Evolutionary conservation across 202 grass and related monocot genomes (phyloP).

Genomic region (Carex arenaria): DNA sequence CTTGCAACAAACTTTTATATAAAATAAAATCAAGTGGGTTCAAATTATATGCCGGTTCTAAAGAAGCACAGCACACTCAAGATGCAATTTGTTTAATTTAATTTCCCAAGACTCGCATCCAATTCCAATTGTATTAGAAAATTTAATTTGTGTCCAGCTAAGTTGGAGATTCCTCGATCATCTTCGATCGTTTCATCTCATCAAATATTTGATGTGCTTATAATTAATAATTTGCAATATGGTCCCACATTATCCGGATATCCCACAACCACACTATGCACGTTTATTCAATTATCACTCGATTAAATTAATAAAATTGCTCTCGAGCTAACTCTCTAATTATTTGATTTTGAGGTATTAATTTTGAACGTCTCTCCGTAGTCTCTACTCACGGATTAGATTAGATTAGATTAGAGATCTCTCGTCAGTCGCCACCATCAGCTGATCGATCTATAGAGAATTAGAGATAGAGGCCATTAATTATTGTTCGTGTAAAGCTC

Average conservation of each 20-base stretch:
- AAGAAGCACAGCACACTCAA: neutral
- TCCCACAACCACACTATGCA: neutral
- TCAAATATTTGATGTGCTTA: neutral
- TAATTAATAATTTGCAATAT: neutral
- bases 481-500: too few relatives aligned
- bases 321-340: too few relatives aligned
- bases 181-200: neutral
- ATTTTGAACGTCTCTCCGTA: neutral
- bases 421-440: too few relatives aligned
- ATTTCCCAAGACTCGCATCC: neutral
- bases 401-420: too few relatives aligned
- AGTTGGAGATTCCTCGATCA: neutral
- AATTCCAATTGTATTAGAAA: neutral
- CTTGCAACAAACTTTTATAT: neutral
- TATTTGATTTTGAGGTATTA: neutral
- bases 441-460: too few relatives aligned
- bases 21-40: neutral
- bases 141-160: neutral
- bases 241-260: slow-evolving; percentile 15
- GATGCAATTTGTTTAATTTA: neutral
- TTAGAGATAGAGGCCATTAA: too few relatives aligned
- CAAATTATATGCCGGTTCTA: slow-evolving; percentile 9
- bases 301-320: neutral
- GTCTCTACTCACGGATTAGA: too few relatives aligned
- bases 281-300: neutral